Conservation (phyloP, 1,284 basidiomycete species). For the Cutaneotrichosporon mucoides region DNA sequence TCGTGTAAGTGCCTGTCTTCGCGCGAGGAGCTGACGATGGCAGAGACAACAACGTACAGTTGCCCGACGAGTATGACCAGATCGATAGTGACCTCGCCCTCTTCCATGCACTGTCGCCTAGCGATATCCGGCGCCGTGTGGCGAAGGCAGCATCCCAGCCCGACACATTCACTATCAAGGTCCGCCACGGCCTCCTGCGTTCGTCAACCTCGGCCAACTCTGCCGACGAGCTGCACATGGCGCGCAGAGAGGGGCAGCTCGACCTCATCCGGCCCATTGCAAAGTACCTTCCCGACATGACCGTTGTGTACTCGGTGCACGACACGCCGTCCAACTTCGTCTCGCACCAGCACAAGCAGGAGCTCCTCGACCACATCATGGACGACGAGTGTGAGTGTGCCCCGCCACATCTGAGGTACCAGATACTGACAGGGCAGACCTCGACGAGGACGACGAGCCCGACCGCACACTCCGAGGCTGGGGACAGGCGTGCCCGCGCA, state of each 20-base stretch:
- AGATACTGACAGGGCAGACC: slow-evolving; percentile 9
- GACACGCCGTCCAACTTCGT: slow-evolving; percentile 53
- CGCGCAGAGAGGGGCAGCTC: slow-evolving; percentile 41
- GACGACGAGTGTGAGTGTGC: slow-evolving; percentile 37
- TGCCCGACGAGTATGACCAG: slow-evolving; percentile 49
- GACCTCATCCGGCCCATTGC: slow-evolving; percentile 34
- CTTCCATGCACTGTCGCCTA: slow-evolving; percentile 51
- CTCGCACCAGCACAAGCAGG: slow-evolving; percentile 50
- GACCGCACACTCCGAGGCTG: slow-evolving; percentile 30
- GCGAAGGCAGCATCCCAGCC: slow-evolving; percentile 21
- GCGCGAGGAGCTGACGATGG: not conserved
- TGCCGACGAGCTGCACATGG: slow-evolving; percentile 20
- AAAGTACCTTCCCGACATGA: slow-evolving; percentile 38
- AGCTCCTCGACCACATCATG: slow-evolving; percentile 51
- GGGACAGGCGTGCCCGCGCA: slow-evolving; percentile 25
- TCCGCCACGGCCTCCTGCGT: slow-evolving; percentile 17
- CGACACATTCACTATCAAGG: slow-evolving; percentile 25
- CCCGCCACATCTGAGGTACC: not conserved
- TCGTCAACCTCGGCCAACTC: slow-evolving; percentile 15
- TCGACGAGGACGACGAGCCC: slow-evolving; percentile 28
- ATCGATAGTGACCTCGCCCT: slow-evolving; percentile 40
- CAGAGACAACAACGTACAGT: slow-evolving; percentile 52
- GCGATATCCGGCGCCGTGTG: slow-evolving; percentile 61
- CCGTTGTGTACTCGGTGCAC: slow-evolving; percentile 38
- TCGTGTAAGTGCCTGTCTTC: slow-evolving; percentile 38